These are phyloP conservation scores for Yarrowia hollandica DNA, from an alignment of 805 yeast species.

Conservation along the genomic window DNA sequence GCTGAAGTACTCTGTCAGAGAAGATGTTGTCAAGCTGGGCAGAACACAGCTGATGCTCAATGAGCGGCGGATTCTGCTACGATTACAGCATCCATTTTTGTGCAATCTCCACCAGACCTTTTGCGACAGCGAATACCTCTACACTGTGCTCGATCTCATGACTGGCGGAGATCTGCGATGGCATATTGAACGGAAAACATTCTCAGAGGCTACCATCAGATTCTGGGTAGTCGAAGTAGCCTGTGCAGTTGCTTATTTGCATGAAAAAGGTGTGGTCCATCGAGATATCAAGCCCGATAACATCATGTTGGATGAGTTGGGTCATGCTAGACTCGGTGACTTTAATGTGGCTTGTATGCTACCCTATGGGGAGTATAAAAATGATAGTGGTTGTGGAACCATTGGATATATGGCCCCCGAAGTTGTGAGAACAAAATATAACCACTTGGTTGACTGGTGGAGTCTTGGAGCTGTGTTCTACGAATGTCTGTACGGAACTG, in stretches of 20 bases:
- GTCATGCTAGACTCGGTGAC: constrained; percentile 55
- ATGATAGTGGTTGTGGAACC: constrained; percentile 63
- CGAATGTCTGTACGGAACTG: constrained; percentile 38
- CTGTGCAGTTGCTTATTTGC: constrained; percentile 75
- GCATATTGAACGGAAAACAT: constrained; percentile 62
- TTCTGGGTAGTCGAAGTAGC: constrained; percentile 83
- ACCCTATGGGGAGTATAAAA: constrained; percentile 44
- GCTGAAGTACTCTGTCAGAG: constrained; percentile 84
- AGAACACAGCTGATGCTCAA: constrained; percentile 94
- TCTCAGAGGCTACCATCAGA: constrained; percentile 69
- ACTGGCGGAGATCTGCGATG: constrained; percentile 88
- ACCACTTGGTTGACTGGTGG: constrained; percentile 41
- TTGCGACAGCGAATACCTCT: constrained; percentile 83
- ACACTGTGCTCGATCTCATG: constrained; percentile 91
- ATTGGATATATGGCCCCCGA: constrained; percentile 78
- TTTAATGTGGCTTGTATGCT: constrained; percentile 64
- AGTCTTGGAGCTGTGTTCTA: constrained; percentile 41
- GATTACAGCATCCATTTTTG: constrained; percentile 89
- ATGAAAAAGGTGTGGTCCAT: constrained; percentile 60
- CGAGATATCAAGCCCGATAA: constrained; percentile 76
- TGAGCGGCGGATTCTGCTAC: constrained; percentile 84
- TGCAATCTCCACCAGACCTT: constrained; percentile 90
- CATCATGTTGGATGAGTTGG: constrained; percentile 61
- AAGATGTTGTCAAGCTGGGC: constrained; percentile 89
- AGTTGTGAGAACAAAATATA: constrained; percentile 41